Percentiles rank a stretch among this genome's conserved stretches.
phyloP scores from a whole-genome alignment of 805 yeast species.

The Saccharomycopsis babjevae region DNA sequence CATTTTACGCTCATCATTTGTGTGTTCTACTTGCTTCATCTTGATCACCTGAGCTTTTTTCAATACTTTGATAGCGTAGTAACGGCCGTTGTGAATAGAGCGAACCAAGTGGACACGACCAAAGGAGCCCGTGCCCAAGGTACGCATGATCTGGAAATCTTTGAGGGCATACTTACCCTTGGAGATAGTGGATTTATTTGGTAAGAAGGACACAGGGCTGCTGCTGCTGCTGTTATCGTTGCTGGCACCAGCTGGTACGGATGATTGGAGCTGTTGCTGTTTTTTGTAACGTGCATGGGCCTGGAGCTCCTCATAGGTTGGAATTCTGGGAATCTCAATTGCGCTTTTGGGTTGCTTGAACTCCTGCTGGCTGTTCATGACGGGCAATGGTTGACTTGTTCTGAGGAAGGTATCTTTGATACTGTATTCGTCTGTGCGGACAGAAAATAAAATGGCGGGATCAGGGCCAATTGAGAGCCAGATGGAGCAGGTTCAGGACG shows the following conservation, averaged over 20 bases:
- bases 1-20: slow-evolving; percentile 90
- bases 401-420: background rate
- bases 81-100: slow-evolving; percentile 82
- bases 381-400: too few relatives aligned
- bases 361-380: background rate
- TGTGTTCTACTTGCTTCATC: slow-evolving; percentile 92
- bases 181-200: slow-evolving; percentile 25
- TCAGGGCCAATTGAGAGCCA: background rate
- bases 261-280: slow-evolving; percentile 10
- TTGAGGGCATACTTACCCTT: slow-evolving; percentile 72
- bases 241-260: background rate
- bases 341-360: slow-evolving; percentile 1
- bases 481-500: too few relatives aligned
- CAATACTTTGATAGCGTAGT: slow-evolving; percentile 86
- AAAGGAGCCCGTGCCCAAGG: slow-evolving; percentile 92
- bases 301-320: slow-evolving; percentile 18
- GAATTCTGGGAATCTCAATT: slow-evolving; percentile 15
- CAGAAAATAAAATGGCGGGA: too few relatives aligned
- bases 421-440: too few relatives aligned
- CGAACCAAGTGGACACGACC: slow-evolving; percentile 88
- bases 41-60: slow-evolving; percentile 81
- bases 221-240: background rate
- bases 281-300: slow-evolving; percentile 12
- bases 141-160: slow-evolving; percentile 78
- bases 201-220: slow-evolving; percentile 10